Evolutionary conservation across 148 eudicot species (phyloP), one percentile per base, ranked within the genome.

Genomic region (Rhododendron simsii): DNA sequence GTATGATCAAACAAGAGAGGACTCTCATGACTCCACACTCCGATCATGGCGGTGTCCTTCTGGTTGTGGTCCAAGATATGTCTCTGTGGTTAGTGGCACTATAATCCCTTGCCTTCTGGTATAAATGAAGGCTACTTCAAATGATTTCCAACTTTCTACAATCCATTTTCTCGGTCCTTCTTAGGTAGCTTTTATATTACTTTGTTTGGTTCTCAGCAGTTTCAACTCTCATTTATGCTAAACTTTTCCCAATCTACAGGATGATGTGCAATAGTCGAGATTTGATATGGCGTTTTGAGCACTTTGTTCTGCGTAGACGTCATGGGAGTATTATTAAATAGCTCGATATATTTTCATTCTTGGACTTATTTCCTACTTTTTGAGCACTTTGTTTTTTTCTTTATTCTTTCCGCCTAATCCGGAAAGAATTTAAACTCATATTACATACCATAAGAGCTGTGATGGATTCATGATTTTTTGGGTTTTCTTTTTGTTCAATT

Each of bases 11-110:
- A 63, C 81, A 53, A 50, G 69, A 50, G 84, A 85, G 21, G 55
- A 26, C 59, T 85, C 86, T 45, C 51, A 44, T 84, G 78, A 30
- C 80, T 55, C 84, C 23, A 77, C 89, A 14, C 85, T 87, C 73
- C 89, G 77, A 35, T 88, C 86, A n/a, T 91, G 92, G 93, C 89
- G 86, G 88, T 85, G 83, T 83, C 96, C 95, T 83, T 91, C 96
- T 26, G 94, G 96, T 9, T 94, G 91, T 91, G 90, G 88, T 94
- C 87, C 78, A 91, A 84, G 88, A 88, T 61, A 59, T 84, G 85
- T 74, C 91, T 91, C 88, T 57, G 84, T 78, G 88, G 94, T 88
- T 51, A 82, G 33, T 71, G 33, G 39, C 4, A 12, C 59, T 13
- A 53, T 53, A 12, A 12, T 53, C 44, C 51, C 11, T 26, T 28